A percentile compares a stretch with the other conserved stretches of the same genome.
Evolutionary conservation across 345 rosid genomes (phyloP).

Genomic region (Citrus unshiu): DNA sequence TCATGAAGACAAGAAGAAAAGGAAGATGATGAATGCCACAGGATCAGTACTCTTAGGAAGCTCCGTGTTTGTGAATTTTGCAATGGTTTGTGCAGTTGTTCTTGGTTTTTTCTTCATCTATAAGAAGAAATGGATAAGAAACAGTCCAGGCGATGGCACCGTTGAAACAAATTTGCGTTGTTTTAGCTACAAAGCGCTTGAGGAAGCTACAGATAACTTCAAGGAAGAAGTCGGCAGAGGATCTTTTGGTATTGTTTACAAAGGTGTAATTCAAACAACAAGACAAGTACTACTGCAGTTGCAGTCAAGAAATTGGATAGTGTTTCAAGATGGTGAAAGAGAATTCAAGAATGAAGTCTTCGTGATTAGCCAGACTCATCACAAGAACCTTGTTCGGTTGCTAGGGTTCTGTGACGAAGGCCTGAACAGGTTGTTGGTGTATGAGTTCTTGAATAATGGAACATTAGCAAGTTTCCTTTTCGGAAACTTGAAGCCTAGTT

Average conservation of each 20-base stretch:
- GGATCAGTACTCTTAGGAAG: not conserved
- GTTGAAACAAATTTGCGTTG: constrained; percentile 13
- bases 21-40: not conserved
- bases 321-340: not conserved
- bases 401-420: not conserved
- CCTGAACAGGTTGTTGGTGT: not conserved
- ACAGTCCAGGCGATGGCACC: not conserved
- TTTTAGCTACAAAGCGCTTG: constrained; percentile 22
- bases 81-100: not conserved
- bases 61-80: constrained; percentile 6
- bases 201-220: constrained; percentile 22
- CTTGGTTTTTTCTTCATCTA: constrained; percentile 10
- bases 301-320: constrained; percentile 37
- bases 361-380: not conserved
- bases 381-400: constrained; percentile 5
- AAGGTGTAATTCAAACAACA: constrained; percentile 12
- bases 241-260: constrained; percentile 26
- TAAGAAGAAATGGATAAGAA: not conserved
- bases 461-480: constrained; percentile 1
- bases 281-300: not conserved
- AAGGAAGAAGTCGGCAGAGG: constrained; percentile 34
- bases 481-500: not conserved
- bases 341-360: not conserved
- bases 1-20: not conserved
- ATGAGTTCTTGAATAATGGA: constrained; percentile 7